Percentiles rank a stretch among this genome's conserved stretches.
phyloP scores from a whole-genome alignment of 345 rosid genomes.

The Lenwebbia sp. region DNA sequence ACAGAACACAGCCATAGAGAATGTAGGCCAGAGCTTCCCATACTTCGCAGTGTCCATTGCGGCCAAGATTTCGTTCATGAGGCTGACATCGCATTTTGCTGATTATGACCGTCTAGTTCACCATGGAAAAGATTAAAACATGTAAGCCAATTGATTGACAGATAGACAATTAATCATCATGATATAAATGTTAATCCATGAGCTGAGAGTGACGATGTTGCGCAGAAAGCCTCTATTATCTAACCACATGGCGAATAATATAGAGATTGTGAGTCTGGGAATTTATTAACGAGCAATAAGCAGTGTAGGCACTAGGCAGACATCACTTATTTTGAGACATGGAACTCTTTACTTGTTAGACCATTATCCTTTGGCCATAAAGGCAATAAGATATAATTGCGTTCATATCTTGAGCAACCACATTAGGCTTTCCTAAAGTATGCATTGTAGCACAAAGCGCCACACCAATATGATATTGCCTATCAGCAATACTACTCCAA shows the following conservation, averaged over 20 bases:
- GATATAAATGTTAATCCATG: background rate
- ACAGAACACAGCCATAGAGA: background rate
- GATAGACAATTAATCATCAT: background rate
- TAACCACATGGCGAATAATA: background rate
- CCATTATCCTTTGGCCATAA: background rate
- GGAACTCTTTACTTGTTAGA: background rate
- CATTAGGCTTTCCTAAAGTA: background rate
- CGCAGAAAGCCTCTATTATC: background rate
- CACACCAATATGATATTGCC: background rate
- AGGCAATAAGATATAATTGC: background rate
- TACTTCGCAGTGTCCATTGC: slow-evolving; percentile 95
- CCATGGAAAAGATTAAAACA: background rate
- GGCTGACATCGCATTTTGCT: slow-evolving; percentile 86
- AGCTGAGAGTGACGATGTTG: background rate
- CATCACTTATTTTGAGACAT: background rate
- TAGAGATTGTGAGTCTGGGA: background rate
- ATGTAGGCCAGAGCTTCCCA: slow-evolving; percentile 5
- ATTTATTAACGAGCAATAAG: background rate
- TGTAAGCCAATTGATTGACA: background rate
- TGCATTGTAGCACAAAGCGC: background rate
- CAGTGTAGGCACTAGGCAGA: background rate
- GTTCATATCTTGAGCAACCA: background rate
- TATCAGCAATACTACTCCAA: background rate
- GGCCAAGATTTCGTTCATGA: slow-evolving; percentile 83
- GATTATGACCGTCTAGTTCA: slow-evolving; percentile 53